Percentiles rank a stretch among this genome's conserved stretches.
phyloP scores from a whole-genome alignment of 2,329 filamentous ascomycete genomes.

The Domatiomyces globalis region DNA sequence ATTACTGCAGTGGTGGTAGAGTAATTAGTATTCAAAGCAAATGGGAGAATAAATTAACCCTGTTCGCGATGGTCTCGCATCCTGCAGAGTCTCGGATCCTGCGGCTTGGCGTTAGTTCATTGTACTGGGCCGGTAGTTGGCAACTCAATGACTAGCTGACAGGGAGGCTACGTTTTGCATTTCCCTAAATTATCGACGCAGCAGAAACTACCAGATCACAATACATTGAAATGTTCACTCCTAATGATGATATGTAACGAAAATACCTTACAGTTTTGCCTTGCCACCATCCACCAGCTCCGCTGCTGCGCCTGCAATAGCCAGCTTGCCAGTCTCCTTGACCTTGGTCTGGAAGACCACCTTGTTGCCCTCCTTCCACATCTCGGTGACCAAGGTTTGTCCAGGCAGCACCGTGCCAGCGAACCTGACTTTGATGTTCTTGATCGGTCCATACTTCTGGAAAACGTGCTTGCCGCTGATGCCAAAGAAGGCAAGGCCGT shows the following conservation, averaged over 20 bases:
- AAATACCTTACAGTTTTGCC: constrained; percentile 10
- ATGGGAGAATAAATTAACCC: no score
- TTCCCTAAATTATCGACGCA: not conserved
- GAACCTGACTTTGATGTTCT: constrained; percentile 87
- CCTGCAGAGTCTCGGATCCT: no score
- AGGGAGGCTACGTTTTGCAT: not conserved
- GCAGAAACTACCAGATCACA: not conserved
- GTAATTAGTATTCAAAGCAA: no score
- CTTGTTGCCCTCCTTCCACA: constrained; percentile 76
- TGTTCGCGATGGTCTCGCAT: no score
- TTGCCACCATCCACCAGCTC: constrained; percentile 40
- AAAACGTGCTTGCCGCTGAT: constrained; percentile 82
- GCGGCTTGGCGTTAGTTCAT: no score
- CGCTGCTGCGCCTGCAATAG: constrained; percentile 65
- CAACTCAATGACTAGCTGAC: not conserved
- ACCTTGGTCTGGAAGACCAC: constrained; percentile 78
- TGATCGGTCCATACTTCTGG: constrained; percentile 65
- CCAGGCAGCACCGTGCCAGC: constrained; percentile 61
- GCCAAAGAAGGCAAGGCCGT: constrained; percentile 93
- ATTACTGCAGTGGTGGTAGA: no score
- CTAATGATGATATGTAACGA: not conserved
- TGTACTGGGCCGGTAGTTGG: no score
- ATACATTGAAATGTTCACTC: not conserved
- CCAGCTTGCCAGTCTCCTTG: constrained; percentile 83
- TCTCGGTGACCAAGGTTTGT: constrained; percentile 81